Percentiles rank a stretch among this genome's conserved stretches.
Evolutionary conservation across 2,329 filamentous ascomycete genomes (phyloP).

Genomic region (Dothidotthia symphoricarpi): DNA sequence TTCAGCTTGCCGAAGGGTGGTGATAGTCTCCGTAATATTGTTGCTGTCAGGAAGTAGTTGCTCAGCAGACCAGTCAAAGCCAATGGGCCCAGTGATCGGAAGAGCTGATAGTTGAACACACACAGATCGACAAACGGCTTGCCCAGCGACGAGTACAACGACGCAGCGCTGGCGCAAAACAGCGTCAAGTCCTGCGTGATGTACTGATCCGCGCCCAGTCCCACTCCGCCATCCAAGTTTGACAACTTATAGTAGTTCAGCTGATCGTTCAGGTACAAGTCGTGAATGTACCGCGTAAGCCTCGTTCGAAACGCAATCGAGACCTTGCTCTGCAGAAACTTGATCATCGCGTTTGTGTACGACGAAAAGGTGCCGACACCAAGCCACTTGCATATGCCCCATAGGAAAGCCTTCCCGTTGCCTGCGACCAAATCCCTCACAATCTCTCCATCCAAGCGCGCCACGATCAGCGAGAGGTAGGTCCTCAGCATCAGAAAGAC

Average conservation of each 20-base stretch:
- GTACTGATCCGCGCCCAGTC: conserved; percentile 90
- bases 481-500: conserved; percentile 88
- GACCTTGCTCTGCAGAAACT: conserved; percentile 95
- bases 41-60: conserved; percentile 93
- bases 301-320: conserved; percentile 96
- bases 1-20: conserved; percentile 97
- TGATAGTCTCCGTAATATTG: conserved; percentile 80
- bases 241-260: conserved; percentile 95
- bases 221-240: conserved; percentile 89
- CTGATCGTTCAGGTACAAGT: conserved; percentile 91
- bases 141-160: conserved; percentile 92
- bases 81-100: conserved; percentile 82
- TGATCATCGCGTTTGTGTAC: conserved; percentile 99
- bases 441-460: conserved; percentile 90
- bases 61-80: conserved; percentile 81
- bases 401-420: conserved; percentile 81
- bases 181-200: conserved; percentile 96
- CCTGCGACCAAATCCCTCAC: conserved; percentile 95
- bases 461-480: conserved; percentile 90
- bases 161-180: conserved; percentile 89
- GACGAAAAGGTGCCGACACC: conserved; percentile 90
- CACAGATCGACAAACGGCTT: conserved; percentile 96
- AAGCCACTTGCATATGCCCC: conserved; percentile 92
- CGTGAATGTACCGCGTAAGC: conserved; percentile 93
- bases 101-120: conserved; percentile 97